Percentiles rank a stretch among this genome's conserved stretches.
Conservation (phyloP, 1,139 yeast genomes). For the Lodderomyces jiufengensis region DNA sequence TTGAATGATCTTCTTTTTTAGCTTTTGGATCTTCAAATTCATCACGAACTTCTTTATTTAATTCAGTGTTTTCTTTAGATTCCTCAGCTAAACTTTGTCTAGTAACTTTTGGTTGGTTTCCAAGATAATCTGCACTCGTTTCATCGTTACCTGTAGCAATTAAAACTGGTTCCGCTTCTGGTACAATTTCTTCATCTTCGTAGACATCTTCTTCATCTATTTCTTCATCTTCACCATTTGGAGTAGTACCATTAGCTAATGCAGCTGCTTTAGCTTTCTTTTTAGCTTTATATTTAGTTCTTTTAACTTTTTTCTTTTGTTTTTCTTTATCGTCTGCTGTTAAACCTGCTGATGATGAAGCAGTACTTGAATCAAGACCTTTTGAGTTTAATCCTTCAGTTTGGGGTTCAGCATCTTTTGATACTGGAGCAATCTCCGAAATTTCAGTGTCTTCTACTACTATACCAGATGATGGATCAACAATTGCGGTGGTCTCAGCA, state of each 20-base stretch:
- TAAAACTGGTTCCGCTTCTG: slow-evolving; percentile 10
- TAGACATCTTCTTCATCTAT: background rate
- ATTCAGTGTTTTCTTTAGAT: slow-evolving; percentile 3
- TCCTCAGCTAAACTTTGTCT: slow-evolving; percentile 3
- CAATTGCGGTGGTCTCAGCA: slow-evolving; percentile 1
- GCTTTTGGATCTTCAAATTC: slow-evolving; percentile 1
- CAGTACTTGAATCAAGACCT: slow-evolving; percentile 3
- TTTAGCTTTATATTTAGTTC: slow-evolving; percentile 44
- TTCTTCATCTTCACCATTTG: slow-evolving; percentile 15
- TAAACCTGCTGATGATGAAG: slow-evolving; percentile 12
- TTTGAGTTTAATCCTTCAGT: too few relatives aligned
- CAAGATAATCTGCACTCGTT: slow-evolving; percentile 5
- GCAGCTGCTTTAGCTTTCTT: slow-evolving; percentile 42
- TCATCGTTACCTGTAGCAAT: slow-evolving; percentile 5
- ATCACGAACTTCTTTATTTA: slow-evolving; percentile 7
- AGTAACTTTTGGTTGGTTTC: slow-evolving; percentile 4
- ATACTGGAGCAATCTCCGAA: background rate
- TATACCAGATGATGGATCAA: slow-evolving; percentile 8
- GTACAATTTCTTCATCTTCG: slow-evolving; percentile 5
- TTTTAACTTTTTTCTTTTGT: slow-evolving; percentile 48
- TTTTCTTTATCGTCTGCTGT: slow-evolving; percentile 42
- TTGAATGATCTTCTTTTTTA: slow-evolving; percentile 6
- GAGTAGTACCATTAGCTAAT: slow-evolving; percentile 16
- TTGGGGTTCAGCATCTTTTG: slow-evolving; percentile 1
- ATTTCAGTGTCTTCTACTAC: slow-evolving; percentile 13